A percentile compares a stretch with the other conserved stretches of the same genome.
These are phyloP conservation scores for Solanum clarkiae DNA, from an alignment of 257 asterid genomes.

Conservation along the genomic window DNA sequence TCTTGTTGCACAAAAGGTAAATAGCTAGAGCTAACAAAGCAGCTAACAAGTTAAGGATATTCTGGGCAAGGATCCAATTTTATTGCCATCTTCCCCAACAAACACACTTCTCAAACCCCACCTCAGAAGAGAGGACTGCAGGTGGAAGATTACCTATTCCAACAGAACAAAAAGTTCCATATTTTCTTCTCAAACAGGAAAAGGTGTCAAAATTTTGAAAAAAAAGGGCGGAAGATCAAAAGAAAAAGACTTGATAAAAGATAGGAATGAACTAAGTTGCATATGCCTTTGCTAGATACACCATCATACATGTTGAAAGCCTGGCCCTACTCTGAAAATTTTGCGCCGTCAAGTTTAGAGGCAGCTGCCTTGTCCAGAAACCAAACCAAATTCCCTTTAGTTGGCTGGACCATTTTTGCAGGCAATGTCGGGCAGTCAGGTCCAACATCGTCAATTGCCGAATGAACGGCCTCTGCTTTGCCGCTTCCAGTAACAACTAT, in stretches of 20 bases:
- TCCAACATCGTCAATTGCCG: slow-evolving; percentile 32
- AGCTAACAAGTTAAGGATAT: background rate
- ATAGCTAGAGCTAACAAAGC: background rate
- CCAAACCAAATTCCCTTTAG: slow-evolving; percentile 69
- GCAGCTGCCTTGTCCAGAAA: slow-evolving; percentile 70
- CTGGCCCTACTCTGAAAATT: slow-evolving; percentile 28
- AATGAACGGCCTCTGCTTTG: slow-evolving; percentile 50
- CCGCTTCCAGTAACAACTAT: slow-evolving; percentile 30
- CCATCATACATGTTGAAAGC: slow-evolving; percentile 14
- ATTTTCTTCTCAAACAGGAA: background rate
- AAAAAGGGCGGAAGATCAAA: background rate
- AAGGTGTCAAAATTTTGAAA: background rate
- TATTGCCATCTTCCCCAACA: slow-evolving; percentile 7
- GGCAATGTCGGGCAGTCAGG: slow-evolving; percentile 39
- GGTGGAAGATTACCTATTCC: slow-evolving; percentile 4
- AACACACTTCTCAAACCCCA: slow-evolving; percentile 13
- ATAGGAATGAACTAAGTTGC: slow-evolving; percentile 14
- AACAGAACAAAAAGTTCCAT: background rate
- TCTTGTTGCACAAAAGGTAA: background rate
- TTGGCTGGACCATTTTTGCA: slow-evolving; percentile 55
- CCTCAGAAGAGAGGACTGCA: slow-evolving; percentile 1
- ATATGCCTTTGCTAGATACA: slow-evolving; percentile 29
- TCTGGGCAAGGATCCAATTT: background rate
- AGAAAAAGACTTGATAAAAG: background rate
- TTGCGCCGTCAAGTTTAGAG: slow-evolving; percentile 35